These are phyloP conservation scores for Garcia nutans DNA, from an alignment of 345 rosid species.

Conservation along the genomic window DNA sequence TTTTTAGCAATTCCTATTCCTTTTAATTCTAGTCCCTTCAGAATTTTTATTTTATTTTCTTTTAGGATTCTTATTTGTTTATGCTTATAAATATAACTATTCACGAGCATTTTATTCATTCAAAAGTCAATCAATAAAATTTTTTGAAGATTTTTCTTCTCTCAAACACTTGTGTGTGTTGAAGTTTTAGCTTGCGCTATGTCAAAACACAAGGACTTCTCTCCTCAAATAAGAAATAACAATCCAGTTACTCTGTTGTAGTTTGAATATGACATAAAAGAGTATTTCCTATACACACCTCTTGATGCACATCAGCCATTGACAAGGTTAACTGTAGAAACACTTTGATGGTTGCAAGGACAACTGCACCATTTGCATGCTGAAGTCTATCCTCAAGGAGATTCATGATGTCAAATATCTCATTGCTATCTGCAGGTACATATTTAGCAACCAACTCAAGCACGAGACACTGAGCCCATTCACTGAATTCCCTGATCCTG, in stretches of 20 bases:
- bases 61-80: too few relatives aligned
- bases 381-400: slow-evolving; percentile 99
- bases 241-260: not conserved
- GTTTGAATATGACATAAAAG: not conserved
- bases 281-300: slow-evolving; percentile 44
- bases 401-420: slow-evolving; percentile 97
- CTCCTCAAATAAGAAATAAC: slow-evolving; percentile 3
- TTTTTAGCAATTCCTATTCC: too few relatives aligned
- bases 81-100: too few relatives aligned
- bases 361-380: slow-evolving; percentile 99
- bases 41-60: too few relatives aligned
- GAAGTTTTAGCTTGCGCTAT: too few relatives aligned
- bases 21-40: too few relatives aligned
- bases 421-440: slow-evolving; percentile 78
- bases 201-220: slow-evolving; percentile 15
- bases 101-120: too few relatives aligned
- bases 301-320: slow-evolving; percentile 96
- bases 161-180: too few relatives aligned
- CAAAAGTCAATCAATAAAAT: too few relatives aligned
- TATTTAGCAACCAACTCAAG: slow-evolving; percentile 90
- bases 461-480: slow-evolving; percentile 97
- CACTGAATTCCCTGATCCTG: slow-evolving; percentile 93
- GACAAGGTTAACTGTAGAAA: slow-evolving; percentile 87
- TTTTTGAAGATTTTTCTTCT: too few relatives aligned
- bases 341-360: slow-evolving; percentile 81